Base-by-base conservation (phyloP, 192 early-diverging fungal genomes). In the Spizellomyces sp. region DNA sequence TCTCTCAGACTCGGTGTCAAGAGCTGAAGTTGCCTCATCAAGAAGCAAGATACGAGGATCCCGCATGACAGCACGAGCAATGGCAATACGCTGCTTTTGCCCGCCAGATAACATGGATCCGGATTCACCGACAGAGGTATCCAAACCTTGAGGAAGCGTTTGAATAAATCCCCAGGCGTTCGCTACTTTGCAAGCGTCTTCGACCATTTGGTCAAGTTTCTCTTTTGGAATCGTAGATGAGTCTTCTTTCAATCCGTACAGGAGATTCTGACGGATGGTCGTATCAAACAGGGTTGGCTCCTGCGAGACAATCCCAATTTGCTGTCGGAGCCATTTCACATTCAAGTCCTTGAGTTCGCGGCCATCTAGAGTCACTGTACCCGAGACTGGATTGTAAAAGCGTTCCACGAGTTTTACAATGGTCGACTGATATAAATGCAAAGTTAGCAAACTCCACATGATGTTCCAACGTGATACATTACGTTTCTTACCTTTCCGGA, bases 51-150 rank as follows among this genome's bases (percentile, higher is more conserved):
- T 93, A 22, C 79, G 79, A 10, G 95, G 94, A 72, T 95, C 85
- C 66, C 90, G 89, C 57, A 96, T 86, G 43, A 98, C 78, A 17
- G 93, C 93, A 63, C 95, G 86, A 0, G 95, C 95, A 86, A 99
- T 99, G 58, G 95, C 93, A 76, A 98, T 95, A 67, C 96, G 88
- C 81, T 96, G 94, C 45, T 72, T 72, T 45, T 72, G 70, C 8
- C 70, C 70, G 15, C 69, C 69, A 62, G 50, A 58, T 42, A 69
- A 17, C 67, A 69, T 69, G 27, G 48, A 48, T 58, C 67, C 67
- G 10, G 67, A 8, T 42, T 69, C 67, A 22, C 96, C 96, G 44
- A 96, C 93, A 42, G 74, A 71, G n/a, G 94, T 96, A 58, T 93
- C 87, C 61, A 91, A 88, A 10, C 89, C 89, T 19, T 95, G 75